Evolutionary conservation across 495 filamentous ascomycete genomes (phyloP).

Genomic region (Cryomyces minteri): DNA sequence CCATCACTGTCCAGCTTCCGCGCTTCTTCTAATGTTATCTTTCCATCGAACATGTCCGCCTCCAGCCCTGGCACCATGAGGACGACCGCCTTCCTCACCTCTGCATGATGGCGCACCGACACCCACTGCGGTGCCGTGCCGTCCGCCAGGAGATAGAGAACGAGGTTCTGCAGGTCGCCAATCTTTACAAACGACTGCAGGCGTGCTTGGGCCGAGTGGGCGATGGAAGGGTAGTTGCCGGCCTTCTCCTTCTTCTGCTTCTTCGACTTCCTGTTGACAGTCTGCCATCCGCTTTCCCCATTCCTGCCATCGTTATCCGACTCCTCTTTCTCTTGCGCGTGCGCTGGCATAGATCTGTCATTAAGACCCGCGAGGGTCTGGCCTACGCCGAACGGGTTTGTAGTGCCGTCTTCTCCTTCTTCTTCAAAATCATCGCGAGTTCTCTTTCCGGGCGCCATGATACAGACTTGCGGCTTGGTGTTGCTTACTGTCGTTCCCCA

Average conservation of each 20-base stretch:
- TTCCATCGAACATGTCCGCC: slow-evolving; percentile 69
- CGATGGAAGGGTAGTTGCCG: slow-evolving; percentile 8
- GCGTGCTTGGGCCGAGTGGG: slow-evolving; percentile 20
- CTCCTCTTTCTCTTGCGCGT: not conserved
- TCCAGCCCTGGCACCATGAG: slow-evolving; percentile 88
- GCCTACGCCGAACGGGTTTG: slow-evolving; percentile 7
- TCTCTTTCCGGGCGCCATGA: slow-evolving; percentile 5
- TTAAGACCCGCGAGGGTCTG: slow-evolving; percentile 10
- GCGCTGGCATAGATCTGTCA: not conserved
- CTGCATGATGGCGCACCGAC: slow-evolving; percentile 51
- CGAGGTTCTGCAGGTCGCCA: slow-evolving; percentile 56
- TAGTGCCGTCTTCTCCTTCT: not conserved
- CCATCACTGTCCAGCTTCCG: not conserved
- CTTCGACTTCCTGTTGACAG: slow-evolving; percentile 9
- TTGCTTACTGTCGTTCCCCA: no score
- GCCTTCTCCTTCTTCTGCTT: slow-evolving; percentile 6
- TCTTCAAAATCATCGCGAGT: slow-evolving; percentile 2
- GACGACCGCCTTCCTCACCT: slow-evolving; percentile 72
- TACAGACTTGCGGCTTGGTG: no score
- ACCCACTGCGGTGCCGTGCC: slow-evolving; percentile 75
- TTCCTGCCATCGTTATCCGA: not conserved
- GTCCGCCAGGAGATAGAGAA: slow-evolving; percentile 83
- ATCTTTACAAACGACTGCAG: slow-evolving; percentile 61
- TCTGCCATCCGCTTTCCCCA: slow-evolving; percentile 10
- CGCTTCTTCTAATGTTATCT: slow-evolving; percentile 17